A percentile compares a stretch with the other conserved stretches of the same genome.
These are phyloP conservation scores for Spatholobus suberectus DNA, from an alignment of 306 rosid species.

Conservation along the genomic window DNA sequence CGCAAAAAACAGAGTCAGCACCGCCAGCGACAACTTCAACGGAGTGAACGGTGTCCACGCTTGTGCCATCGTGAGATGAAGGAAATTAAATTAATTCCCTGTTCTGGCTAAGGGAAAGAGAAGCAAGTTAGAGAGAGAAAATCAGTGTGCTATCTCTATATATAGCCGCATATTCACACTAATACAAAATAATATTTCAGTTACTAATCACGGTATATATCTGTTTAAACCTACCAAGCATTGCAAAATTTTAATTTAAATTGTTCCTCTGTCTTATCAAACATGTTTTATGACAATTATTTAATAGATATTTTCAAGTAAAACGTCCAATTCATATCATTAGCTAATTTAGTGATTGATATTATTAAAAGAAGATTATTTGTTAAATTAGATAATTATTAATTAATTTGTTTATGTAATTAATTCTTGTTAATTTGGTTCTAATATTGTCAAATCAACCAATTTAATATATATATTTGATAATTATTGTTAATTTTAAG, in stretches of 20 bases:
- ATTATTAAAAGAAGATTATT: background rate
- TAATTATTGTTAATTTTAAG: background rate
- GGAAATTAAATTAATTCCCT: background rate
- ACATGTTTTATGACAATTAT: background rate
- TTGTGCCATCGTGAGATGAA: background rate
- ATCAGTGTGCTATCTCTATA: background rate
- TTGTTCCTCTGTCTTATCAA: background rate
- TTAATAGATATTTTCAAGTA: background rate
- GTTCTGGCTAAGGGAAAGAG: background rate
- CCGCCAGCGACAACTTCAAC: slow-evolving; percentile 8
- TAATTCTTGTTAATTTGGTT: background rate
- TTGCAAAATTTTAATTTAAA: background rate
- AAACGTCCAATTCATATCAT: background rate
- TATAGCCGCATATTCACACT: background rate
- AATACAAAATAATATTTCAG: background rate
- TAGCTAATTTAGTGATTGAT: background rate
- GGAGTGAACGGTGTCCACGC: background rate
- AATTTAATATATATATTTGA: background rate
- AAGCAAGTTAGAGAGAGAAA: background rate
- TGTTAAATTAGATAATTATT: background rate
- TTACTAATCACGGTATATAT: background rate
- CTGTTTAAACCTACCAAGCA: background rate
- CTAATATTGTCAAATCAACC: background rate
- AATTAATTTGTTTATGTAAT: background rate
- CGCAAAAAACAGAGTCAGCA: slow-evolving; percentile 32